Evolutionary conservation across 2,329 filamentous ascomycete genomes (phyloP).

Genomic region (Colletotrichum orchidophilum): DNA sequence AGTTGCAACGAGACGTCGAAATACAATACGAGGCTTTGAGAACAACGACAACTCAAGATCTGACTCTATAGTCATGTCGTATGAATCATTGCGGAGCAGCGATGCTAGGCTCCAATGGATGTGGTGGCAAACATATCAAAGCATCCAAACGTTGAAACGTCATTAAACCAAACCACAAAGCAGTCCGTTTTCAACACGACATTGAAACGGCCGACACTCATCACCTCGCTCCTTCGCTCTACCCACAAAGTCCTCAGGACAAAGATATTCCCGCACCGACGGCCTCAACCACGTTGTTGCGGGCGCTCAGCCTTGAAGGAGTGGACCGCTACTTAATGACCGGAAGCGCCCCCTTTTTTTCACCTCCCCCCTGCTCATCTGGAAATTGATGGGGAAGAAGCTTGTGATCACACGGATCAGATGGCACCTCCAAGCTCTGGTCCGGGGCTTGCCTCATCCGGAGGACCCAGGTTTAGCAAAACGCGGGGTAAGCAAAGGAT

Average conservation of each 20-base stretch:
- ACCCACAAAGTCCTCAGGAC: not conserved
- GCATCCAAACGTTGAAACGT: not conserved
- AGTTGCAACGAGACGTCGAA: not conserved
- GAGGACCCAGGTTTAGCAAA: constrained; percentile 5
- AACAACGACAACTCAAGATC: not conserved
- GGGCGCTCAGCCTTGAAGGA: constrained; percentile 30
- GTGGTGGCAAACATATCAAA: not conserved
- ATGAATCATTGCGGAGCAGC: too few species aligned
- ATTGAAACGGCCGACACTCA: not conserved
- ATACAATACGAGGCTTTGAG: not conserved
- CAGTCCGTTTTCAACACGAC: not conserved
- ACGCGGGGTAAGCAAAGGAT: not conserved
- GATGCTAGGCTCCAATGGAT: too few species aligned
- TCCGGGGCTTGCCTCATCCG: constrained; percentile 2
- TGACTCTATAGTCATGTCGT: not conserved
- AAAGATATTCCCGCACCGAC: constrained; percentile 5
- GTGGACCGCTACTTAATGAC: constrained; percentile 25
- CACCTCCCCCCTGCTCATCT: not conserved
- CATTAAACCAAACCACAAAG: not conserved
- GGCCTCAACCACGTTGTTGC: constrained; percentile 26
- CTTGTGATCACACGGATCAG: constrained; percentile 15
- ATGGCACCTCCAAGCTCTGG: constrained; percentile 18
- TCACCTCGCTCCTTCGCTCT: not conserved
- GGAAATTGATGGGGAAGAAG: not conserved
- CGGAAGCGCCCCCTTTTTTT: not conserved